These are phyloP conservation scores for Podospora bellae-mahoneyi DNA, from an alignment of 495 filamentous ascomycete species.

Conservation along the genomic window DNA sequence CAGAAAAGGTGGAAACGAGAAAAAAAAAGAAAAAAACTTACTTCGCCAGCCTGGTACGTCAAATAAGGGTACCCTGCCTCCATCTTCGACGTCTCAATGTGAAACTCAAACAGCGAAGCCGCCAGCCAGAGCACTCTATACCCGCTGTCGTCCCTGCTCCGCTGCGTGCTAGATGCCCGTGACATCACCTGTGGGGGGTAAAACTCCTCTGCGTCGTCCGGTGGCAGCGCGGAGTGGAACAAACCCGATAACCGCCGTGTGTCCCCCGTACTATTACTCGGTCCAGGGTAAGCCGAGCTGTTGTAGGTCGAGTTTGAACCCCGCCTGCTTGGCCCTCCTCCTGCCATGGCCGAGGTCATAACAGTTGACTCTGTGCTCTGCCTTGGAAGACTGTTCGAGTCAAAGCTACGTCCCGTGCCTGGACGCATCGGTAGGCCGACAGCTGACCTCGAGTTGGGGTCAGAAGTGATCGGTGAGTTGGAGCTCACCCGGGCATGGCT, in stretches of 20 bases:
- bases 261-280: constrained; percentile 15
- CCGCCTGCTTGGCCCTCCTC: constrained; percentile 30
- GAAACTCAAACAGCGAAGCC: constrained; percentile 92
- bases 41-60: constrained; percentile 88
- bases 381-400: constrained; percentile 41
- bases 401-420: constrained; percentile 51
- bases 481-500: constrained; percentile 33
- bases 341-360: constrained; percentile 34
- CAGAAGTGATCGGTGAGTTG: constrained; percentile 43
- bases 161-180: constrained; percentile 49
- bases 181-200: constrained; percentile 36
- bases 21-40: constrained; percentile 33
- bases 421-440: constrained; percentile 39
- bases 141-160: constrained; percentile 36
- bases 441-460: constrained; percentile 37
- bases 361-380: constrained; percentile 44
- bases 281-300: constrained; percentile 34
- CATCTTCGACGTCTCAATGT: constrained; percentile 83
- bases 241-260: constrained; percentile 59
- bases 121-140: constrained; percentile 76
- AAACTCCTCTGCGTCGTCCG: constrained; percentile 55
- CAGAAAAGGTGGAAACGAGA: not conserved
- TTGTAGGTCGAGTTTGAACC: constrained; percentile 49
- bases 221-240: constrained; percentile 83
- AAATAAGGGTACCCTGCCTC: constrained; percentile 96